Evolutionary conservation across 148 eudicot species (phyloP), one percentile per base, ranked within the genome.

Genomic region (Camellia sinensis): DNA sequence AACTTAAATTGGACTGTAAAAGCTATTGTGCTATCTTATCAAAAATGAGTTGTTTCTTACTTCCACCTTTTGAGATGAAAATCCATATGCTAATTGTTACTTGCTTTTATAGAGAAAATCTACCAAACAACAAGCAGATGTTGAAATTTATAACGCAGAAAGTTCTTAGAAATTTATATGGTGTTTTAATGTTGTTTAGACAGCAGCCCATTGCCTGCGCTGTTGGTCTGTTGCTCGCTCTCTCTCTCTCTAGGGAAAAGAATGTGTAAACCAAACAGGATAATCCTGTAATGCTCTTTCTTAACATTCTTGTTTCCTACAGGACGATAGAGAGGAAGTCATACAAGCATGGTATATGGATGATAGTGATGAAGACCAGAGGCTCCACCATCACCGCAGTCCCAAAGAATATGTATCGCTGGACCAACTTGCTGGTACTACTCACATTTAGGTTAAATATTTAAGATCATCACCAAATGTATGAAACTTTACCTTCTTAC

Each of bases 261-360:
- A 37, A 71, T 11, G 11, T 19, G 21, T 11, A 46, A 71, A 46
- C 15, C 15, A 19, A 45, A 64, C 48, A 64, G 60, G 15, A 44
- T 17, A 13, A 21, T 76, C 45, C 29, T 22, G 40, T 59, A 13
- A 46, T 37, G 10, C 12, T n/a, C 10, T 18, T 7, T 19, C 12
- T 67, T 29, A 29, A 53, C 2, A 61, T 40, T 44, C 59, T 22
- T 57, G 19, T 40, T 6, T 85, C 41, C 71, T 89, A 70, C 83
- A 96, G 99, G 98, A 91, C 90, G 85, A 75, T 11, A 87, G 93
- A 77, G 97, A 89, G 78, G 97, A 96, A 88, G 92, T 93, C 68
- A 84, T 96, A 29, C 89, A 96, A 82, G 99, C 99, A 84, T 94
- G 99, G 99, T 96, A 94, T 85, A 96, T 96, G 98, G 97, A 94